Conservation (phyloP, 345 rosid genomes). For the Populus davidiana region DNA sequence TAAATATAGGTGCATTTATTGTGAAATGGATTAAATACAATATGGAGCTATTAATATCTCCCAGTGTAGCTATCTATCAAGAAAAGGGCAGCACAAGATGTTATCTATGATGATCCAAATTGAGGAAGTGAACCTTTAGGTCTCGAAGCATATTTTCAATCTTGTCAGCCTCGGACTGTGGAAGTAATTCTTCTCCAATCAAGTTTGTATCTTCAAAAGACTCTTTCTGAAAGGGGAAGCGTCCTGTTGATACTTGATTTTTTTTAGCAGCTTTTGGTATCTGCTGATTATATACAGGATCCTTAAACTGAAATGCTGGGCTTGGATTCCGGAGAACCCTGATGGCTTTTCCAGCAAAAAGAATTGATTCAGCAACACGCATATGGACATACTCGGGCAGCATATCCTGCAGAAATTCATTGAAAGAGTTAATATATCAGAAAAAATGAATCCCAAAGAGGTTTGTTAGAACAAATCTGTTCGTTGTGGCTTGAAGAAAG, state of each 20-base stretch:
- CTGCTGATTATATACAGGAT: constrained; percentile 48
- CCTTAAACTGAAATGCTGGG: constrained; percentile 63
- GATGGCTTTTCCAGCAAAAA: constrained; percentile 97
- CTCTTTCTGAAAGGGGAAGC: constrained; percentile 52
- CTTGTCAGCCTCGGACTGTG: constrained; percentile 92
- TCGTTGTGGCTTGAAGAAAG: neutral
- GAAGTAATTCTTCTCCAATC: constrained; percentile 76
- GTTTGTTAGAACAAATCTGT: neutral
- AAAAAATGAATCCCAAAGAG: constrained; percentile 1
- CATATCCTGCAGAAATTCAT: constrained; percentile 73
- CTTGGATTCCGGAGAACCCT: constrained; percentile 92
- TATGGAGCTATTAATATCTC: neutral
- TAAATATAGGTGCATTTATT: neutral
- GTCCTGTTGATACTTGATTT: constrained; percentile 52
- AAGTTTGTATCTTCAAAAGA: constrained; percentile 43
- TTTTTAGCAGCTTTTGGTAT: constrained; percentile 49
- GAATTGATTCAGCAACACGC: constrained; percentile 87
- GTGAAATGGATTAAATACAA: neutral
- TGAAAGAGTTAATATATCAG: constrained; percentile 13
- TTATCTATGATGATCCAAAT: neutral
- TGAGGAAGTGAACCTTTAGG: constrained; percentile 57
- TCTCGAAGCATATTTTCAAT: constrained; percentile 84
- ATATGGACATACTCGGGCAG: constrained; percentile 83
- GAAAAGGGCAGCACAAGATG: constrained; percentile 1
- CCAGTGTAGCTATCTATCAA: neutral